Base-by-base conservation (phyloP, 225 moss, liverwort and hornwort genomes). In the Marchantia paleacea region DNA sequence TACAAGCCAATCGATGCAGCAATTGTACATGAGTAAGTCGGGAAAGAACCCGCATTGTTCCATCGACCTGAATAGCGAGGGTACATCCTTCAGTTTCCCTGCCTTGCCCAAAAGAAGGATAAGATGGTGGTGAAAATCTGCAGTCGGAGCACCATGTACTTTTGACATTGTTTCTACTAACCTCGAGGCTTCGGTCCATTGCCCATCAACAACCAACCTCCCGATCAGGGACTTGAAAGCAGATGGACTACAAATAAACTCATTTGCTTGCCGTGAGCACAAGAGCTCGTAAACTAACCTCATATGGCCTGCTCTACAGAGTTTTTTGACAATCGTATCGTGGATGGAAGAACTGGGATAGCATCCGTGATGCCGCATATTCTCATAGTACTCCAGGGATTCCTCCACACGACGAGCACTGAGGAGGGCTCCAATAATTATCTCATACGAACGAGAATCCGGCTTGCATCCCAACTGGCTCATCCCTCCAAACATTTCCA, bases 401-500 rank as follows among this genome's bases (percentile, higher is more conserved):
- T 85, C 85, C 52, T 78, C 51, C 6, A 75, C 19, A 60, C 86
- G 82, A 22, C 80, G 83, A 8, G 78, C 55, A 12, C 60, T 75
- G 68, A 86, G 80, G 47, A 86, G 80, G 18, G 83, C 67, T 4
- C 52, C 69, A 39, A 86, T 75, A 74, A 86, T 78, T 16, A 28
- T 31, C 65, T 86, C 86, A 47, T 65, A 72, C 78, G 74, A 63
- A 58, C 77, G 73, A n/a, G 19, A 31, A 48, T 50, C 26, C 24
- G 80, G 82, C 16, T 26, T 80, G 7, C 13, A 66, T 4, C 87
- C 84, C 19, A 85, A 79, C 64, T 87, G 80, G 72, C 81, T 84
- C 88, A 94, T 91, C 76, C 91, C 90, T 50, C 86, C 82, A 75
- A 94, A 84, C 25, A 87, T 69, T 30, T 86, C 82, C 70, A 91